Conservation (phyloP, 371 early-diverging fungal species). For the Rhizopus sp. region DNA sequence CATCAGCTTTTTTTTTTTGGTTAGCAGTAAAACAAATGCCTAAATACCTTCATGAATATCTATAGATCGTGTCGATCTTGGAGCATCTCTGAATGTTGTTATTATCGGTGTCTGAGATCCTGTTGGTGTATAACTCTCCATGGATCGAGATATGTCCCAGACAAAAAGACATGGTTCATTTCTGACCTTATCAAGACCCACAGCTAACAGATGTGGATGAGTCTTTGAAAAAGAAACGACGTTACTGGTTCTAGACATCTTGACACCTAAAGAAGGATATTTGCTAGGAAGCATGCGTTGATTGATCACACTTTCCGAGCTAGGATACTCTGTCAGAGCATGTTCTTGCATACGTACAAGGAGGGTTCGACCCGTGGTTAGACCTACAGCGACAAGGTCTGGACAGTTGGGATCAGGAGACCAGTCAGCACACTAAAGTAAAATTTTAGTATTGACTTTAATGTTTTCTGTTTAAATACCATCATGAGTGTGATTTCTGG, state of each 20-base stretch:
- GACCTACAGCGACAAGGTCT: slow-evolving; percentile 73
- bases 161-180: slow-evolving; percentile 74
- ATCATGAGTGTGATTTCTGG: slow-evolving; percentile 66
- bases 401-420: slow-evolving; percentile 66
- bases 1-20: neutral
- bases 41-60: slow-evolving; percentile 19
- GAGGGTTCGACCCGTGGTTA: slow-evolving; percentile 67
- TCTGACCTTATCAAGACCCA: slow-evolving; percentile 76
- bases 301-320: slow-evolving; percentile 20
- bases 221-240: slow-evolving; percentile 70
- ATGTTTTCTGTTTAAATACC: slow-evolving; percentile 31
- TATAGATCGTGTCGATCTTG: slow-evolving; percentile 1
- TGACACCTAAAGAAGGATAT: slow-evolving; percentile 57
- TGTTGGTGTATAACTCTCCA: slow-evolving; percentile 36
- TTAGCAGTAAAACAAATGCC: too few species aligned
- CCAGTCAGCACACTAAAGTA: slow-evolving; percentile 73
- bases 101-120: slow-evolving; percentile 36
- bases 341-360: slow-evolving; percentile 61
- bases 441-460: neutral
- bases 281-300: slow-evolving; percentile 29
- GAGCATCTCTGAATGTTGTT: slow-evolving; percentile 3
- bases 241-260: slow-evolving; percentile 71
- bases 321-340: slow-evolving; percentile 30
- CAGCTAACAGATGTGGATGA: slow-evolving; percentile 63
- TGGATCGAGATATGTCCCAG: slow-evolving; percentile 72